These are phyloP conservation scores for Scalesia atractyloides DNA, from an alignment of 129 eudicot genomes.

Conservation along the genomic window DNA sequence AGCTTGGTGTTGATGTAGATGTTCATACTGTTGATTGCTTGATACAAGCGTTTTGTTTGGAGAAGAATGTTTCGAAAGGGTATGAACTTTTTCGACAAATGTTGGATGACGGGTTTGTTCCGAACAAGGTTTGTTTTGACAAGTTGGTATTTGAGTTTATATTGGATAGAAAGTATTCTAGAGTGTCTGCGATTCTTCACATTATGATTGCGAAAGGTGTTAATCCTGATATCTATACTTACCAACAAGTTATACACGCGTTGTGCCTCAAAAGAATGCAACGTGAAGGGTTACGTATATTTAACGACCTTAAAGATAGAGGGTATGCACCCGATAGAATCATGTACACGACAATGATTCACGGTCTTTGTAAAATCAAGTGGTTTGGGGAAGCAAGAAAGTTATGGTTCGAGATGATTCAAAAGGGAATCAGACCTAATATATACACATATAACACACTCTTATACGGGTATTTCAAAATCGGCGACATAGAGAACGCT, in stretches of 20 bases:
- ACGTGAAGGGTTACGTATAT: conserved; percentile 59
- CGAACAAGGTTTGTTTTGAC: conserved; percentile 44
- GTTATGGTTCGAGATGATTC: conserved; percentile 78
- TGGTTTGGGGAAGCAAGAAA: conserved; percentile 64
- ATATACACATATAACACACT: conserved; percentile 56
- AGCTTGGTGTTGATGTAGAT: conserved; percentile 53
- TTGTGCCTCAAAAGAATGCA: conserved; percentile 45
- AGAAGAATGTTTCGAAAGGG: conserved; percentile 48
- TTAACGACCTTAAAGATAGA: conserved; percentile 67
- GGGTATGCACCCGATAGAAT: conserved; percentile 70
- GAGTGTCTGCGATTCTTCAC: conserved; percentile 61
- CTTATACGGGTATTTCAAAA: conserved; percentile 50
- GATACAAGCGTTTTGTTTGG: conserved; percentile 63
- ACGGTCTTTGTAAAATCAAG: conserved; percentile 63
- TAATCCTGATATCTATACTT: conserved; percentile 55
- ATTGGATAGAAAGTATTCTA: conserved; percentile 36
- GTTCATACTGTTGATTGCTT: conserved; percentile 55
- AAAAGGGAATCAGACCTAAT: conserved; percentile 60
- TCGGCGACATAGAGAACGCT: conserved; percentile 44
- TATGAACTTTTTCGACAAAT: conserved; percentile 59
- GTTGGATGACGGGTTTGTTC: conserved; percentile 62
- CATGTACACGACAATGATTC: conserved; percentile 76
- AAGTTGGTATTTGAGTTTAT: conserved; percentile 49
- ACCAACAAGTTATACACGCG: conserved; percentile 56
- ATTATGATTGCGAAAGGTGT: conserved; percentile 62